Conservation (phyloP, 2,329 filamentous ascomycete genomes). For the Helicocarpus griseus region DNA sequence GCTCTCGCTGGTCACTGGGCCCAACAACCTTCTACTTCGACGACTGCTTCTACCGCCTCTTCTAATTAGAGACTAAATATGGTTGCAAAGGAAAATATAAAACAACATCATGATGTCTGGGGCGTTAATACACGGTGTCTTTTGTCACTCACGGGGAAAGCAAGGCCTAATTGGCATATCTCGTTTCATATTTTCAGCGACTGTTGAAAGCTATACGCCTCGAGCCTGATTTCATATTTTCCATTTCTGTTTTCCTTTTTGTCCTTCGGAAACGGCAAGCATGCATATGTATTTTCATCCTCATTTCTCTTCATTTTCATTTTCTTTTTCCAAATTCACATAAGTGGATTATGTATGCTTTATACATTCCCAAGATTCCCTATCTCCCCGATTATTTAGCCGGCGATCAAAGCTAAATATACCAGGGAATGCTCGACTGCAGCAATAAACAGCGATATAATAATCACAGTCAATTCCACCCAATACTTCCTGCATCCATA, state of each 20-base stretch:
- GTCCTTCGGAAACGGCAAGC: not conserved
- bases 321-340: not conserved
- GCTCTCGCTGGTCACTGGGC: slow-evolving; percentile 36
- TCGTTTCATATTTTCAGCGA: not conserved
- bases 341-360: too few relatives aligned
- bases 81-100: not conserved
- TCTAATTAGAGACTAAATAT: not conserved
- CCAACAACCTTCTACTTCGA: slow-evolving; percentile 18
- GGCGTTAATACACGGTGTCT: slow-evolving; percentile 1
- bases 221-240: slow-evolving; percentile 14
- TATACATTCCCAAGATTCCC: too few relatives aligned
- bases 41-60: slow-evolving; percentile 10
- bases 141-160: not conserved
- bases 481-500: too few relatives aligned
- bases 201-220: not conserved
- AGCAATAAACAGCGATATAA: too few relatives aligned
- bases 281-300: not conserved
- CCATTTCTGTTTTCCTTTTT: slow-evolving; percentile 15
- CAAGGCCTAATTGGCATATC: not conserved
- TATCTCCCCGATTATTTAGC: too few relatives aligned
- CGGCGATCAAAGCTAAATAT: too few relatives aligned
- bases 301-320: not conserved
- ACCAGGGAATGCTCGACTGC: too few relatives aligned
- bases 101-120: not conserved
- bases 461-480: too few relatives aligned